phyloP scores from a whole-genome alignment of 2,329 filamentous ascomycete genomes.

The Didymella keratinophila region DNA sequence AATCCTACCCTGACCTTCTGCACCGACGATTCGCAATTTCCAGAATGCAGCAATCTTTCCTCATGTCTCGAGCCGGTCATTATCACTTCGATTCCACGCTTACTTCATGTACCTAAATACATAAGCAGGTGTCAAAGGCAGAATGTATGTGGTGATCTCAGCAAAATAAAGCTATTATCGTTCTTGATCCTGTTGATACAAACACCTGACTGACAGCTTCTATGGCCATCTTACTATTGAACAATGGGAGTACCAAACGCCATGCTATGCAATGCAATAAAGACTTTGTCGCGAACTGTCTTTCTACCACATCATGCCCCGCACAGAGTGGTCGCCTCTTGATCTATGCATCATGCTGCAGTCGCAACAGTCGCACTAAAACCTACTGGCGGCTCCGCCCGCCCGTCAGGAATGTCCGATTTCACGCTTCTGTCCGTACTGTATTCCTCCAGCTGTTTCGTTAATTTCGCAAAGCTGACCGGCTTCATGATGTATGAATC shows the following conservation, averaged over 20 bases:
- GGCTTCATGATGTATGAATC: slow-evolving; percentile 39
- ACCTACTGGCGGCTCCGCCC: background rate
- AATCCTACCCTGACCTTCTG: no score
- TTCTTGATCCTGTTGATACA: background rate
- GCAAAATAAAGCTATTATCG: background rate
- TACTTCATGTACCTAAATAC: no score
- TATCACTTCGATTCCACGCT: no score
- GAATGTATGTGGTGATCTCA: background rate
- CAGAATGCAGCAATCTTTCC: no score
- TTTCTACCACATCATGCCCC: background rate
- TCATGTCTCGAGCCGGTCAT: no score
- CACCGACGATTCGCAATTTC: no score
- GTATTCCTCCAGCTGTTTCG: slow-evolving; percentile 6
- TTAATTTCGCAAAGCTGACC: slow-evolving; percentile 30
- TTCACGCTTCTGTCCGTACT: background rate
- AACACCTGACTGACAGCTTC: background rate
- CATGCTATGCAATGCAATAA: slow-evolving; percentile 1
- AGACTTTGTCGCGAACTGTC: background rate
- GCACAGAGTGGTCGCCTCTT: no score
- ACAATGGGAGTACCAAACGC: background rate
- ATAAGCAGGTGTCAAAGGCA: no score
- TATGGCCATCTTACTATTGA: background rate
- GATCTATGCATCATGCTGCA: background rate
- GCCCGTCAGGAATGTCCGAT: no score
- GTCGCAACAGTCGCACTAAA: background rate